Conservation (phyloP, 225 moss, liverwort and hornwort species). For the Lunularia cruciata region DNA sequence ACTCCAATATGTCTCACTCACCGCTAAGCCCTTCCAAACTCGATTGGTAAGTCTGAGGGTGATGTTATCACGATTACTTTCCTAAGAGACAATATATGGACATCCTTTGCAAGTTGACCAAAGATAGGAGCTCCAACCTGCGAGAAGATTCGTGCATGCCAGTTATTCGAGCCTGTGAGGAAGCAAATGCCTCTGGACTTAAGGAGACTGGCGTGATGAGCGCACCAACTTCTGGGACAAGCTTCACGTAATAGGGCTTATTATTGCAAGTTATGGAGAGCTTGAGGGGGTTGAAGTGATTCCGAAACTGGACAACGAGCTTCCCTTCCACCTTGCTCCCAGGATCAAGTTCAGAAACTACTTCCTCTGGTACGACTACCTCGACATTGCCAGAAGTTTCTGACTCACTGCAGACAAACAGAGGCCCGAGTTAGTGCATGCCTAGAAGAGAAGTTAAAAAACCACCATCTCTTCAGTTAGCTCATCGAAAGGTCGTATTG, state of each 20-base stretch:
- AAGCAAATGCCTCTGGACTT: conserved; percentile 51
- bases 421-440: conserved; percentile 16
- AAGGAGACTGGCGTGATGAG: conserved; percentile 64
- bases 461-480: too few relatives aligned
- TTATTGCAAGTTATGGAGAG: conserved; percentile 52
- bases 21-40: too few relatives aligned
- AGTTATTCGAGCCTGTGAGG: conserved; percentile 63
- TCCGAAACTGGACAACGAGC: conserved; percentile 58
- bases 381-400: conserved; percentile 29
- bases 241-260: conserved; percentile 57
- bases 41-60: too few relatives aligned
- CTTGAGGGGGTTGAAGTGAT: conserved; percentile 63
- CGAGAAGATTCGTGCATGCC: conserved; percentile 93
- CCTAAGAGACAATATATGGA: too few relatives aligned
- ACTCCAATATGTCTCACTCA: too few relatives aligned
- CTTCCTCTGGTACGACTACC: conserved; percentile 39
- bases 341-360: conserved; percentile 58
- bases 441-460: too few relatives aligned
- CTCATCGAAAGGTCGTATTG: too few relatives aligned
- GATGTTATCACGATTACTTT: too few relatives aligned
- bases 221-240: conserved; percentile 70
- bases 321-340: conserved; percentile 49
- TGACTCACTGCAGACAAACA: conserved; percentile 23
- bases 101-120: too few relatives aligned
- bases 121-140: conserved; percentile 49